Evolutionary conservation across 202 grass and related monocot genomes (phyloP).

Genomic region (Schoenoplectus triqueter): DNA sequence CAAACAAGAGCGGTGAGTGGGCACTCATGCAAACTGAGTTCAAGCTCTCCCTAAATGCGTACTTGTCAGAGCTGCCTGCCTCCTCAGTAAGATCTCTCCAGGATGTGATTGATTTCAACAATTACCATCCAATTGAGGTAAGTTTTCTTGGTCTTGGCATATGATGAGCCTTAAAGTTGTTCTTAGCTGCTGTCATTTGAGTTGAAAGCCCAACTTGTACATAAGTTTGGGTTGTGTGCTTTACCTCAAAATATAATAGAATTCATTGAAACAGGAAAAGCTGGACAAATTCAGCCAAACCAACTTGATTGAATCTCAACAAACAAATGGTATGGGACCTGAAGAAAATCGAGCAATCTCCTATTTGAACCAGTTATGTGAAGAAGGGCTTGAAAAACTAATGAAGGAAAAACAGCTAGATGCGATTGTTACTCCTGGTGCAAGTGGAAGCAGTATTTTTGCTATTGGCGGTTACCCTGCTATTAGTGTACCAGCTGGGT

Average conservation of each 20-base stretch:
- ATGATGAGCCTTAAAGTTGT: background rate
- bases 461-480: conserved; percentile 67
- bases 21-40: conserved; percentile 66
- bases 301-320: conserved; percentile 65
- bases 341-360: conserved; percentile 53
- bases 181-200: background rate
- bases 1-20: conserved; percentile 47
- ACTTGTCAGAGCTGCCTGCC: conserved; percentile 58
- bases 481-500: conserved; percentile 74
- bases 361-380: conserved; percentile 54
- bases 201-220: conserved; percentile 13
- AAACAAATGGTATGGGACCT: conserved; percentile 56
- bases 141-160: background rate
- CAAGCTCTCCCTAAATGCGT: conserved; percentile 65
- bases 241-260: background rate
- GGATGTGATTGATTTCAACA: conserved; percentile 75
- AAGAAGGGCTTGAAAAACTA: conserved; percentile 61
- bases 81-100: conserved; percentile 69
- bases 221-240: background rate
- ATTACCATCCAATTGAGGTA: conserved; percentile 56
- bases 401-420: conserved; percentile 60
- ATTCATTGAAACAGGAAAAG: conserved; percentile 57
- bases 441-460: conserved; percentile 55
- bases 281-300: conserved; percentile 61
- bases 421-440: conserved; percentile 54